phyloP scores from a whole-genome alignment of 192 early-diverging fungal species.

The Jimgerdemannia lactiflua region DNA sequence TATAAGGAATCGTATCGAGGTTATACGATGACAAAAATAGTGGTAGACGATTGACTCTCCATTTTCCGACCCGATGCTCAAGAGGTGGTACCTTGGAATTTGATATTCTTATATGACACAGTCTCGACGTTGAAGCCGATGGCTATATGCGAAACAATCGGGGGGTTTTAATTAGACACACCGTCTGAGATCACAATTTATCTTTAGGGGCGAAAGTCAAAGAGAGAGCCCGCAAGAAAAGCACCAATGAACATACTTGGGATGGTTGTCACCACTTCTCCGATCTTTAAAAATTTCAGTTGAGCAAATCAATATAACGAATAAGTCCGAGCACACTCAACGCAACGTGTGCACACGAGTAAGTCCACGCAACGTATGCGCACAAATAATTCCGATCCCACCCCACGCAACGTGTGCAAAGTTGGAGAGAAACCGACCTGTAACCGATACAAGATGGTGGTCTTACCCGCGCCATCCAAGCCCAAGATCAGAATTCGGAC shows the following conservation, averaged over 20 bases:
- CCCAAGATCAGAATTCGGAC: conserved; percentile 97
- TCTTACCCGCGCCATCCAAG: conserved; percentile 96
- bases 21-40: too few relatives aligned
- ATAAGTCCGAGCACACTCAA: conserved; percentile 48
- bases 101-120: conserved; percentile 95
- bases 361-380: too few relatives aligned
- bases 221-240: too few relatives aligned
- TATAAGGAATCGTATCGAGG: too few relatives aligned
- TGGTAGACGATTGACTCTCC: too few relatives aligned
- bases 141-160: conserved; percentile 25
- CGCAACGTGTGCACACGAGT: conserved; percentile 31
- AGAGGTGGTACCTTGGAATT: conserved; percentile 64
- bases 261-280: conserved; percentile 96
- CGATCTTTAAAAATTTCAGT: conserved; percentile 71
- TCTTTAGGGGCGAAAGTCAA: not conserved
- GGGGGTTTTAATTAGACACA: not conserved
- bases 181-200: not conserved
- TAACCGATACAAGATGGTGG: conserved; percentile 94
- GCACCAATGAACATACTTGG: conserved; percentile 63
- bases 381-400: conserved; percentile 6
- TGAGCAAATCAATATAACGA: conserved; percentile 40
- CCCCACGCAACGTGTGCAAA: conserved; percentile 1
- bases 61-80: not conserved
- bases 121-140: conserved; percentile 92
- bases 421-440: conserved; percentile 68